These are phyloP conservation scores for Rachicladosporium sp. DNA, from an alignment of 2,329 filamentous ascomycete genomes.

Conservation along the genomic window DNA sequence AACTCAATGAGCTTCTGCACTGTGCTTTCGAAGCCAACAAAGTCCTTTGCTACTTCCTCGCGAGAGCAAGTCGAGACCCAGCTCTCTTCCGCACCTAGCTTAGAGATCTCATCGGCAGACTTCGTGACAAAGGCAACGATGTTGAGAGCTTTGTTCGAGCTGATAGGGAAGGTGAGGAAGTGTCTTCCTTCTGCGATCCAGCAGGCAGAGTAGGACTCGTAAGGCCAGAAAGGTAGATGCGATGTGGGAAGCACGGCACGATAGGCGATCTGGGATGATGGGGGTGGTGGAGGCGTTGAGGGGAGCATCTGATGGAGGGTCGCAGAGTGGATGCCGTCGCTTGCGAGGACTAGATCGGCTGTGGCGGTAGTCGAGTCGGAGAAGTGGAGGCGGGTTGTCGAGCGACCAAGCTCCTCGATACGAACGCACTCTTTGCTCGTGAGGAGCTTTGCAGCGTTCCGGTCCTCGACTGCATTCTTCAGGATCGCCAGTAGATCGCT, in stretches of 20 bases:
- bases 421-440: too few relatives aligned
- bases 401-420: too few relatives aligned
- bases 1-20: conserved; percentile 26
- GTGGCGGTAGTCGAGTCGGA: conserved; percentile 32
- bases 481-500: too few relatives aligned
- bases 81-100: conserved; percentile 23
- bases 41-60: conserved; percentile 30
- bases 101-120: too few relatives aligned
- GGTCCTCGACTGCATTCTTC: too few relatives aligned
- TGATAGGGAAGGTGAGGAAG: conserved; percentile 49
- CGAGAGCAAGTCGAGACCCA: conserved; percentile 30
- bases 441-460: too few relatives aligned
- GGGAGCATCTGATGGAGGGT: conserved; percentile 43
- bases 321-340: conserved; percentile 51
- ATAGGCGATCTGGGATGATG: conserved; percentile 48
- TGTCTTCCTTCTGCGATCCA: conserved; percentile 34
- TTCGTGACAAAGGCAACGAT: conserved; percentile 36
- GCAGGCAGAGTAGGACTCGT: too few relatives aligned
- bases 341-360: conserved; percentile 43
- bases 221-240: conserved; percentile 34
- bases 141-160: conserved; percentile 45
- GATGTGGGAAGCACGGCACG: conserved; percentile 49
- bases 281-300: conserved; percentile 31
- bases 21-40: conserved; percentile 30
- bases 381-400: conserved; percentile 17